Evolutionary conservation across 805 yeast species (phyloP).

Genomic region (Saccharomycopsis sp.): DNA sequence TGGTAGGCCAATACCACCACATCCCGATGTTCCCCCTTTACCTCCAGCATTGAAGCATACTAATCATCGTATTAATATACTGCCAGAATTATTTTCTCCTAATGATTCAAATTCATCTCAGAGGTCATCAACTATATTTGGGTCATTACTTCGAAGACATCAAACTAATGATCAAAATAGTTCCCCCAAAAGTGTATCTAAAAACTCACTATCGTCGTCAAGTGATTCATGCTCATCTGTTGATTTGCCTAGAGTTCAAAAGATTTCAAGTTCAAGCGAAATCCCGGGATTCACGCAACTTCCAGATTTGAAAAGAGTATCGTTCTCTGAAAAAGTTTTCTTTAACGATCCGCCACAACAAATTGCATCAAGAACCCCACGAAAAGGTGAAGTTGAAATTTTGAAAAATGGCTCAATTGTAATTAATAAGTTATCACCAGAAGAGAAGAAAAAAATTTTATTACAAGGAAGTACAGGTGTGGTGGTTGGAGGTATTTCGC

Average conservation of each 20-base stretch:
- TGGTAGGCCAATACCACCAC: slow-evolving; percentile 45
- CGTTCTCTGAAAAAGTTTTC: slow-evolving; percentile 72
- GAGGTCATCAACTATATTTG: slow-evolving; percentile 11
- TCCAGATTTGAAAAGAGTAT: slow-evolving; percentile 50
- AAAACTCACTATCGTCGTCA: slow-evolving; percentile 13
- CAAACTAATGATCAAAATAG: slow-evolving; percentile 14
- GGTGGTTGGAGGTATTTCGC: slow-evolving; percentile 76
- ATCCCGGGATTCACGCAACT: slow-evolving; percentile 38
- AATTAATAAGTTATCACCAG: slow-evolving; percentile 48
- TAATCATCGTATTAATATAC: slow-evolving; percentile 14
- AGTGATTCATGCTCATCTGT: not conserved
- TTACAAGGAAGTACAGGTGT: slow-evolving; percentile 53
- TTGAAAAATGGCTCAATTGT: slow-evolving; percentile 46
- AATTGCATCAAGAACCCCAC: slow-evolving; percentile 72
- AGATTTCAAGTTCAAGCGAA: slow-evolving; percentile 2
- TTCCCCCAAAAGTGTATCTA: slow-evolving; percentile 8
- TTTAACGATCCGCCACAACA: slow-evolving; percentile 85
- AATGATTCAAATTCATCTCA: slow-evolving; percentile 4
- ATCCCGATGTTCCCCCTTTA: slow-evolving; percentile 39
- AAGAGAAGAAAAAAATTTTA: slow-evolving; percentile 41
- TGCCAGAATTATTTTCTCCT: slow-evolving; percentile 14
- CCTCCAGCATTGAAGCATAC: slow-evolving; percentile 40
- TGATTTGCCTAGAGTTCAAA: not conserved
- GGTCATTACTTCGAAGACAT: slow-evolving; percentile 4
- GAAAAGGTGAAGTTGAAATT: slow-evolving; percentile 74